Conservation (phyloP, 495 filamentous ascomycete genomes). For the Neurospora sublineolata region DNA sequence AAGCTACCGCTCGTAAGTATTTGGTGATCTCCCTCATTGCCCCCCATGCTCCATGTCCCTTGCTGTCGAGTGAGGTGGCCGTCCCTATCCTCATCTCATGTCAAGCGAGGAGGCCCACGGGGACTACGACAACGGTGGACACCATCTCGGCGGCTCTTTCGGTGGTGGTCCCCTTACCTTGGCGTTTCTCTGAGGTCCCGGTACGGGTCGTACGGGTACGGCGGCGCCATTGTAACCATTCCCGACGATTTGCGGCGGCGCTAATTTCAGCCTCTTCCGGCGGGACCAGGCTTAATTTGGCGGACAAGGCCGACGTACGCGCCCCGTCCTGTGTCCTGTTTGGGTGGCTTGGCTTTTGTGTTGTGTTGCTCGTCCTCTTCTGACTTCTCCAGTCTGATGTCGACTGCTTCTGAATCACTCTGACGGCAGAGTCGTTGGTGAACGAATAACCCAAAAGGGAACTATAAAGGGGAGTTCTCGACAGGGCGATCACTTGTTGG, state of each 20-base stretch:
- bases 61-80: background rate
- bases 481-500: background rate
- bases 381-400: background rate
- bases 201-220: background rate
- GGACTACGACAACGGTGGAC: background rate
- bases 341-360: background rate
- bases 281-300: background rate
- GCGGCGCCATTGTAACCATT: background rate
- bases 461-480: background rate
- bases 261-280: background rate
- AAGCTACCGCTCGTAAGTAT: background rate
- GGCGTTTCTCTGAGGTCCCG: background rate
- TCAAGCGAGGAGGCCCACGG: background rate
- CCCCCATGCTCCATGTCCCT: background rate
- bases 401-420: background rate
- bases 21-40: background rate
- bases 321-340: background rate
- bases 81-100: background rate
- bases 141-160: background rate
- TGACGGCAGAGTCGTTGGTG: background rate
- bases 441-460: background rate
- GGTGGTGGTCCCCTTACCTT: background rate
- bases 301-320: background rate
- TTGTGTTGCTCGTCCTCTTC: background rate
- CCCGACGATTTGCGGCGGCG: background rate